A percentile compares a stretch with the other conserved stretches of the same genome.
These are phyloP conservation scores for Phialophora macrospora DNA, from an alignment of 2,329 filamentous ascomycete genomes.

Conservation along the genomic window DNA sequence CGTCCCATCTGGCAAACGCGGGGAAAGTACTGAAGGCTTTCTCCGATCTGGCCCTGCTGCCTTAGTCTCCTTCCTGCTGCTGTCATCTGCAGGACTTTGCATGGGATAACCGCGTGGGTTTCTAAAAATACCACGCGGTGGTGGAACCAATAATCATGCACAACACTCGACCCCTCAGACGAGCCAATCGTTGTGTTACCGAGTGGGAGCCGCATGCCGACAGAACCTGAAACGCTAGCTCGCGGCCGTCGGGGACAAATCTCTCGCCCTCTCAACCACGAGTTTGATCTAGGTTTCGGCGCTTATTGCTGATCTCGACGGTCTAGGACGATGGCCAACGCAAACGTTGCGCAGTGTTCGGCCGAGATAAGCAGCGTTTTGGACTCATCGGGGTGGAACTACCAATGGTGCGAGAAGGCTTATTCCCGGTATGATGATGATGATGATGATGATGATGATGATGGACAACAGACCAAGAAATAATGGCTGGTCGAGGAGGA, in stretches of 20 bases:
- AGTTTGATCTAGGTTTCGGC: constrained; percentile 11
- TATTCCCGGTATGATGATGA: not conserved
- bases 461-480: not conserved
- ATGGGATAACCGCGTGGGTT: constrained; percentile 13
- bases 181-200: not conserved
- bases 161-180: not conserved
- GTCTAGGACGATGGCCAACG: not conserved
- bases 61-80: not conserved
- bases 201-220: constrained; percentile 7
- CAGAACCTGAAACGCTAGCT: constrained; percentile 18
- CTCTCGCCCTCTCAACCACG: not conserved
- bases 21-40: not conserved
- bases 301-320: constrained; percentile 17
- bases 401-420: not conserved
- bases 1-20: not conserved
- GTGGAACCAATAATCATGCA: not conserved
- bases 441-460: not conserved
- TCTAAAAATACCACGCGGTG: constrained; percentile 10
- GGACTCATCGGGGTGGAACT: not conserved
- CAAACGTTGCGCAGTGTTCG: not conserved
- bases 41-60: not conserved
- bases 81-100: constrained; percentile 11
- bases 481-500: not conserved
- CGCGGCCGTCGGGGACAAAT: not conserved
- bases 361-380: not conserved